phyloP scores from a whole-genome alignment of 768 basidiomycete genomes.

The Auricularia heimuer region DNA sequence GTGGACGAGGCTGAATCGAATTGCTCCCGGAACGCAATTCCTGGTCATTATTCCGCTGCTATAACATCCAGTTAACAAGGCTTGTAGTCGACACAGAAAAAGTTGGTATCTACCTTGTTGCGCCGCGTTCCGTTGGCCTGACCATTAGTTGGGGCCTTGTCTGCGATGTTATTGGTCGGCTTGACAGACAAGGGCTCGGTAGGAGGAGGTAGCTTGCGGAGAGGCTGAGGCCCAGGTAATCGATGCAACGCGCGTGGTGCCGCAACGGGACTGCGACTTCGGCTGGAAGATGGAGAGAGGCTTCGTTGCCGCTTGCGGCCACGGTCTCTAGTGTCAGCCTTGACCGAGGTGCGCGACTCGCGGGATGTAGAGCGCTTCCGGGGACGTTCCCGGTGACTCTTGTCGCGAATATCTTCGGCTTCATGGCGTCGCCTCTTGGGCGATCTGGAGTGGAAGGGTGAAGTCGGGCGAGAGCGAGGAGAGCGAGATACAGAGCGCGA shows the following conservation, averaged over 20 bases:
- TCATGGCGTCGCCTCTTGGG: conserved; percentile 37
- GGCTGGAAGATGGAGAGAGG: conserved; percentile 40
- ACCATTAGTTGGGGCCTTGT: not conserved
- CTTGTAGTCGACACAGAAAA: not conserved
- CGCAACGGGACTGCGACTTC: conserved; percentile 37
- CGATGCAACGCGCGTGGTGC: conserved; percentile 51
- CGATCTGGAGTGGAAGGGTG: conserved; percentile 50
- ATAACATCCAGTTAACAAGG: not conserved
- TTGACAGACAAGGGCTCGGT: not conserved
- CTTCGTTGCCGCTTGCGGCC: conserved; percentile 37
- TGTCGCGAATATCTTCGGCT: not conserved
- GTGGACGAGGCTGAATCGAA: not conserved
- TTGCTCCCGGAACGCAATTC: not conserved
- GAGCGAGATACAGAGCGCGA: conserved; percentile 50
- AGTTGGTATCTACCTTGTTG: not conserved
- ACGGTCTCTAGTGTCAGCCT: not conserved
- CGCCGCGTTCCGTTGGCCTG: not conserved
- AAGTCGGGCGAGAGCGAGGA: conserved; percentile 46
- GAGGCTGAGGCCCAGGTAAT: conserved; percentile 40
- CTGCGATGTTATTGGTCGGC: too few relatives aligned
- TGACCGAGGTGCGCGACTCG: not conserved
- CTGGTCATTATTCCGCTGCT: not conserved
- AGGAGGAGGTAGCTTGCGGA: conserved; percentile 19
- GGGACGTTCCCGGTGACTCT: not conserved
- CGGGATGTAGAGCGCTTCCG: not conserved